Base-by-base conservation (phyloP, 352 stramenopile species). In the Hyaloperonospora brassicae region DNA sequence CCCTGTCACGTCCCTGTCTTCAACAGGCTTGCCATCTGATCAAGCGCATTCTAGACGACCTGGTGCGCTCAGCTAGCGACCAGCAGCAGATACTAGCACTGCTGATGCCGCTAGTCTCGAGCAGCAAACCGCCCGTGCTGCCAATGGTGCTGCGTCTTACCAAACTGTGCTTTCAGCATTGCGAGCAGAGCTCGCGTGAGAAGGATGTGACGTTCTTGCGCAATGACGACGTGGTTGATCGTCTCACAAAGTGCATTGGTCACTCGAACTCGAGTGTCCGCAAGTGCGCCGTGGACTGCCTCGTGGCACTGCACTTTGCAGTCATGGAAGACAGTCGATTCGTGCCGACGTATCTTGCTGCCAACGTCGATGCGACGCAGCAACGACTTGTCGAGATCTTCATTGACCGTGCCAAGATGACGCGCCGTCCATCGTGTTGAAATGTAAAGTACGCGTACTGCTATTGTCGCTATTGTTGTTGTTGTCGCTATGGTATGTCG, bases 331-430 rank as follows among this genome's bases (percentile, higher is more conserved):
- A 91, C 52, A 35, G 36, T 0, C 52, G 62, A 12, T 52, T 86
- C 9, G 49, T 80, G 22, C 51, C 59, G 36, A 69, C 72, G 47
- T 87, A 73, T 46, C 59, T 91, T 21, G 41, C 61, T 8, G 41
- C 66, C 7, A 64, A 79, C n/a, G 51, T 86, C 14, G 73, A 86
- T 50, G 61, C 64, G 27, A 84, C 68, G 7, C 79, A 73, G 38
- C 62, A 64, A 46, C 76, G 72, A 47, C 51, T 91, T 11, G 66
- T 91, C 9, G 66, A 86, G 27, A 89, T 91, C 59, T 91, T 84
- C 64, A 84, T 91, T 27, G 66, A 87, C 46, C 80, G 78, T 36
- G 69, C 64, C n/a, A 77, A 70, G 46, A 65, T 73, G 46, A 57
- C 82, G 42, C 68, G 67, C 9, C 60, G 17, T 17, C 17, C 17